Base-by-base conservation (phyloP, 805 yeast genomes). In the Blastobotrys attinorum region DNA sequence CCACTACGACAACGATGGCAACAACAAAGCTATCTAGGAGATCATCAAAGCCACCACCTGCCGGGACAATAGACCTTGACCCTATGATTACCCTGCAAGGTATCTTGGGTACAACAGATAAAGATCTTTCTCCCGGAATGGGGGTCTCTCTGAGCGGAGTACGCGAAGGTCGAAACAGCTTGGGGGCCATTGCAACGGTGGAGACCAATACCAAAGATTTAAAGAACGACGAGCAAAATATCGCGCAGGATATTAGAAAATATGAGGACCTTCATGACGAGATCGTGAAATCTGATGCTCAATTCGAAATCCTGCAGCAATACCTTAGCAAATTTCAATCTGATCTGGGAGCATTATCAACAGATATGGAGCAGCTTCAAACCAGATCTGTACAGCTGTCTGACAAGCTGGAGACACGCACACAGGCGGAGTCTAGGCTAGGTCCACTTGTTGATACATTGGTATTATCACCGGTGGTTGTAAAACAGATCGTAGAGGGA, bases 371-470 rank as follows among this genome's bases (percentile, higher is more conserved):
- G 54, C 69, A 68, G 37, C 67, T 83, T 29, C 81, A 79, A 52
- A 58, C 65, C 4, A 70, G 77, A 46, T 77, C 84, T 1, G 57
- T 71, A 15, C 61, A 65, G 15, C 59, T 83, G 34, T 70, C 74
- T 32, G 53, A 61, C 17, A 67, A 77, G 33, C 66, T 81, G 11
- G 66, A 66, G 10, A 62, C 65, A 32, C 75, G 81, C 39, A 69
- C 72, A 15, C 53, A 62, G 25, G 69, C 74, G 16, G 76, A 79
- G 45, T 59, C 61, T 6, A 69, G 69, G 41, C 71, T 88, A 45
- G 77, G 83, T 16, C 95, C 95, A 0, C 65, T 85, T n/a, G 79
- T 88, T 0, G 72, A 82, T 31, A 89, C 84, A 50, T 66, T 84
- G 29, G 67, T 83, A 47, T 75, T 89, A 5, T 84, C 96, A 0